Percentiles rank a stretch among this genome's conserved stretches.
Conservation (phyloP, 768 basidiomycete species). For the Mycena latifolia region DNA sequence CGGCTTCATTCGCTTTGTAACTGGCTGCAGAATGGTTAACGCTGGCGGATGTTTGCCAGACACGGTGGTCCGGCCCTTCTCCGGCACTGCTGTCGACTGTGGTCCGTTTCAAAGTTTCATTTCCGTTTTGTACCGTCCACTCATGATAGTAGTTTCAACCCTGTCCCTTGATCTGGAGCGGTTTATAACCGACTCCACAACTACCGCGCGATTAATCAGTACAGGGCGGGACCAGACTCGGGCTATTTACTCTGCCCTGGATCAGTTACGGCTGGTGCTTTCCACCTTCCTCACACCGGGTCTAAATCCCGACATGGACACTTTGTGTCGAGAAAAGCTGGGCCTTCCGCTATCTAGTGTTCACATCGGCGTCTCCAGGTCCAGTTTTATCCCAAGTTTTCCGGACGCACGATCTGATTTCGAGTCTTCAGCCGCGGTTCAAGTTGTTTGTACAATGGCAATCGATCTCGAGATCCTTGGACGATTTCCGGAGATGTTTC, state of each 20-base stretch:
- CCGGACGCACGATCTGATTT: conserved; percentile 16
- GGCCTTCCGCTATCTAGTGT: conserved; percentile 55
- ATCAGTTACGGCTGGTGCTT: conserved; percentile 70
- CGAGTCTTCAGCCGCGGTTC: conserved; percentile 48
- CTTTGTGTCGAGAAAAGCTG: conserved; percentile 71
- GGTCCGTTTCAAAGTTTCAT: conserved; percentile 27
- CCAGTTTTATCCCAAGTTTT: neutral
- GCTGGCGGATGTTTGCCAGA: conserved; percentile 41
- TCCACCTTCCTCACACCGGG: conserved; percentile 78
- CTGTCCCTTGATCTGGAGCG: conserved; percentile 64
- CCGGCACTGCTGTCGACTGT: conserved; percentile 30
- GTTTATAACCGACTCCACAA: conserved; percentile 61
- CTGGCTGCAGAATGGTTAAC: conserved; percentile 35
- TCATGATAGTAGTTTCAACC: conserved; percentile 55
- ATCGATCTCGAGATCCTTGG: conserved; percentile 67
- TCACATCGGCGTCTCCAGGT: conserved; percentile 66
- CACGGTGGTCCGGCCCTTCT: conserved; percentile 41
- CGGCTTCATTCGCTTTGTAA: neutral
- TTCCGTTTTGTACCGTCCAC: neutral
- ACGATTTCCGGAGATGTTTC: conserved; percentile 78
- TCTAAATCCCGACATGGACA: conserved; percentile 77
- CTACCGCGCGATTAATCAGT: conserved; percentile 65
- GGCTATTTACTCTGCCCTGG: conserved; percentile 59
- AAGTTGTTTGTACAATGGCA: conserved; percentile 55
- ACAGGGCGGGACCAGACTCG: conserved; percentile 57